Percentiles rank a stretch among this genome's conserved stretches.
phyloP scores from a whole-genome alignment of 495 filamentous ascomycete genomes.

The Tuber indicum region DNA sequence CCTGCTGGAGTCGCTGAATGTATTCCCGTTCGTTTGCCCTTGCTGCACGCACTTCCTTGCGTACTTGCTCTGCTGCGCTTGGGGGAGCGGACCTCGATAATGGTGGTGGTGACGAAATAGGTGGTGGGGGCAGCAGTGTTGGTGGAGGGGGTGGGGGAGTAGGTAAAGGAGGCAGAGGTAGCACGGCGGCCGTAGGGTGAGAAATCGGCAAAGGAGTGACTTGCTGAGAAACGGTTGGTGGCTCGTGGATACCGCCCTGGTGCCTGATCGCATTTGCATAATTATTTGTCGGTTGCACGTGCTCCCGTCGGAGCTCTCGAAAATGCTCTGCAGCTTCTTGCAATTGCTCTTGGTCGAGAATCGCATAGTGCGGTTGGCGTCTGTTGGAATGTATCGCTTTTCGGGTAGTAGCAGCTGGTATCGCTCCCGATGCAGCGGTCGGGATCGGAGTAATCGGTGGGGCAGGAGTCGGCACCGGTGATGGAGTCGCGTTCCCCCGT shows the following conservation, averaged over 20 bases:
- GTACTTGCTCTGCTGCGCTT: slow-evolving; percentile 20
- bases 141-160: slow-evolving; percentile 38
- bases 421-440: slow-evolving; percentile 42
- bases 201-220: slow-evolving; percentile 39
- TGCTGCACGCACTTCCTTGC: slow-evolving; percentile 32
- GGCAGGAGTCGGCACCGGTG: slow-evolving; percentile 27
- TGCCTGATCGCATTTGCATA: slow-evolving; percentile 37
- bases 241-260: slow-evolving; percentile 46
- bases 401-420: slow-evolving; percentile 41
- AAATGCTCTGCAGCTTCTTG: slow-evolving; percentile 53
- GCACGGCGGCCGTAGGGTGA: slow-evolving; percentile 45
- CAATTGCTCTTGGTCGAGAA: slow-evolving; percentile 67
- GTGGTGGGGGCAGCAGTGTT: slow-evolving; percentile 12
- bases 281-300: slow-evolving; percentile 17
- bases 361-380: slow-evolving; percentile 66
- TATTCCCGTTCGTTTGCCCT: slow-evolving; percentile 37
- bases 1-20: slow-evolving; percentile 48
- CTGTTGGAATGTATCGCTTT: slow-evolving; percentile 40
- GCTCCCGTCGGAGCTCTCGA: slow-evolving; percentile 29
- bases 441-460: slow-evolving; percentile 46
- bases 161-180: slow-evolving; percentile 28
- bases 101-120: slow-evolving; percentile 35
- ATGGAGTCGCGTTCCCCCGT: slow-evolving; percentile 8
- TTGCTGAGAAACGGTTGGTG: slow-evolving; percentile 51
- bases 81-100: slow-evolving; percentile 25